Conservation (phyloP, 805 yeast genomes). For the Wickerhamiella occidentalis region DNA sequence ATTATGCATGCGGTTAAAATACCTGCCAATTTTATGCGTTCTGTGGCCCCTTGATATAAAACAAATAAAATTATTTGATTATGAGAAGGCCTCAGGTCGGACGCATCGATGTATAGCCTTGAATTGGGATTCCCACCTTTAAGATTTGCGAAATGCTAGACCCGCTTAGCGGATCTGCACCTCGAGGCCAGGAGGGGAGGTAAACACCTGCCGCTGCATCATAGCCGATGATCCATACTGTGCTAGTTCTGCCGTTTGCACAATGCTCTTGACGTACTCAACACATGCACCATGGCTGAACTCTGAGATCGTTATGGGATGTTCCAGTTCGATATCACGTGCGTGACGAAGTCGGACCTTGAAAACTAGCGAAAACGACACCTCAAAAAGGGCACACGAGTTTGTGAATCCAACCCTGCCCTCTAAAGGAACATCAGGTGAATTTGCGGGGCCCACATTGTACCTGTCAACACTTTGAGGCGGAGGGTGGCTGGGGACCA, state of each 20-base stretch:
- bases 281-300: slow-evolving; percentile 29
- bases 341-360: slow-evolving; percentile 30
- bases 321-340: slow-evolving; percentile 29
- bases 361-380: slow-evolving; percentile 26
- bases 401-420: slow-evolving; percentile 29
- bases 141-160: too few relatives aligned
- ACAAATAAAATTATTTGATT: too few relatives aligned
- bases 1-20: not conserved
- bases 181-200: not conserved
- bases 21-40: not conserved
- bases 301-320: slow-evolving; percentile 28
- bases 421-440: slow-evolving; percentile 26
- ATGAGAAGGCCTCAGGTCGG: too few relatives aligned
- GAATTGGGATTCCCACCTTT: too few relatives aligned
- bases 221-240: slow-evolving; percentile 5
- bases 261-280: slow-evolving; percentile 26
- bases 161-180: not conserved
- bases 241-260: slow-evolving; percentile 27
- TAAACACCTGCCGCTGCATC: slow-evolving; percentile 3
- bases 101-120: too few relatives aligned
- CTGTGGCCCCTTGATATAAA: not conserved
- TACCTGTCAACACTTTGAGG: not conserved
- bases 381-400: slow-evolving; percentile 26
- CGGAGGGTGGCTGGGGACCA: slow-evolving; percentile 8
- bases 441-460: slow-evolving; percentile 7